Base-by-base conservation (phyloP, 2,329 filamentous ascomycete genomes). In the Mycosphaerella sp. region DNA sequence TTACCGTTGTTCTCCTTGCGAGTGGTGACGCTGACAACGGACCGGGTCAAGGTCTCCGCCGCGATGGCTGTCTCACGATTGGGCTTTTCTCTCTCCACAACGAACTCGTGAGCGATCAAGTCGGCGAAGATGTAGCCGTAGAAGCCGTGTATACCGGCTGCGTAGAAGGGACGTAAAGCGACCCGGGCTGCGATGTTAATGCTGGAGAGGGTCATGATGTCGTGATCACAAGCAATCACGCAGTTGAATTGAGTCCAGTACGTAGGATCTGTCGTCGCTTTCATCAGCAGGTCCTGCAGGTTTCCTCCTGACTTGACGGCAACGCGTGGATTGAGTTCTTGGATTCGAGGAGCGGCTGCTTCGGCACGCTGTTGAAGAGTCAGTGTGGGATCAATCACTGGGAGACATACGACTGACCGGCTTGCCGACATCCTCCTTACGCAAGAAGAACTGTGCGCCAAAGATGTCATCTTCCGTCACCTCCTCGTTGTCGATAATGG, bases 71-170 rank as follows among this genome's bases (percentile, higher is more conserved):
- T 77, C 17, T 81, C 68, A 10, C 87, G 75, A 66, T 97, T 97
- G 54, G 87, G 84, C 59, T 86, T 84, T 57, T 89, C 83, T 54
- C 93, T 85, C 74, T 95, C 85, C 57, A 98, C 85, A 56, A 93
- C 83, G 67, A 89, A 98, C 65, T 91, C 85, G 70, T 98, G 93
- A 65, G 85, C 80, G 62, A 95, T 89, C 21, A 98, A 79, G 70
- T 98, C 93, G 54, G 87, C 87, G 70, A 98, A 98, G 61, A 95
- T 87, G 74, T 89, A 98, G 53, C 93, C 93, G 70, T 95, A 97
- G 69, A 95, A 80, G 46, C 93, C 93, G 68, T 96, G 89, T 2
- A 86, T 82, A 48, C 84, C 86, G 36, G 90, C 87, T 8, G 89
- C 89, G 72, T 98, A 98, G 71, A 96, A 96, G 9, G 90, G 84